Evolutionary conservation across 345 rosid species (phyloP).

Genomic region (Citrus medica): DNA sequence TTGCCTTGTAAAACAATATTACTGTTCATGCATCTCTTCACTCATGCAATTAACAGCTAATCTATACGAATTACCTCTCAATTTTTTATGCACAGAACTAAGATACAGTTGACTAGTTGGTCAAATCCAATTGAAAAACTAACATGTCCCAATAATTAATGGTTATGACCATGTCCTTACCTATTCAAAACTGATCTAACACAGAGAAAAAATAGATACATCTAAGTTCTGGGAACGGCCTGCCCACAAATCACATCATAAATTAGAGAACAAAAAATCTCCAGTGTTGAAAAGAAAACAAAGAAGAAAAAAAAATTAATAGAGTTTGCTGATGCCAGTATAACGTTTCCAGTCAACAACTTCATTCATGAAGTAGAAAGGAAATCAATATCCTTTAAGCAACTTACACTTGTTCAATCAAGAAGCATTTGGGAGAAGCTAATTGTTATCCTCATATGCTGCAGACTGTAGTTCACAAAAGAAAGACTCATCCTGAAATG

Average conservation of each 20-base stretch:
- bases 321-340: not conserved
- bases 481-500: constrained; percentile 16
- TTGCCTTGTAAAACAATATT: not conserved
- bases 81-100: not conserved
- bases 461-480: constrained; percentile 5
- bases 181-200: not conserved
- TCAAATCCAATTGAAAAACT: not conserved
- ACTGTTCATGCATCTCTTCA: not conserved
- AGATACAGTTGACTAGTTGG: not conserved
- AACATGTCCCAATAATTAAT: not conserved
- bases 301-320: no score
- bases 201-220: not conserved
- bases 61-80: not conserved
- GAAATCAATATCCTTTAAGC: not conserved
- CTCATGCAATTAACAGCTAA: not conserved
- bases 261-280: not conserved
- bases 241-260: not conserved
- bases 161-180: not conserved
- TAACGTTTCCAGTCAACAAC: not conserved
- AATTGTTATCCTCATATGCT: constrained; percentile 10
- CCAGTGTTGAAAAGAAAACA: not conserved
- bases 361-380: not conserved
- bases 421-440: constrained; percentile 6
- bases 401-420: constrained; percentile 21
- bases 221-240: not conserved